Evolutionary conservation across 371 early-diverging fungal species (phyloP).

Genomic region (Apophysomyces variabilis): DNA sequence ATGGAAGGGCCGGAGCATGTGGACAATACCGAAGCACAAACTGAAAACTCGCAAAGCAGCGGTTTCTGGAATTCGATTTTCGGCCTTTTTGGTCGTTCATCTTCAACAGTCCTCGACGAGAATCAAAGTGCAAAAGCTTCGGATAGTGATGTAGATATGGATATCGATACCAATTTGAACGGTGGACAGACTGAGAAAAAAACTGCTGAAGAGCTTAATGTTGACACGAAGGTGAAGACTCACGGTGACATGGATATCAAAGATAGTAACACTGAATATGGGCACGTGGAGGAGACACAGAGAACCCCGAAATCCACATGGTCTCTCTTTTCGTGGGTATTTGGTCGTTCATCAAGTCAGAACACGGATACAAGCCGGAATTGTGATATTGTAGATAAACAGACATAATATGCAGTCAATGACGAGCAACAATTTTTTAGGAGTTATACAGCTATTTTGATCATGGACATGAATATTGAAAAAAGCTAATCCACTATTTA

Average conservation of each 20-base stretch:
- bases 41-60: not conserved
- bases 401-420: too few relatives aligned
- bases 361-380: not conserved
- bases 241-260: not conserved
- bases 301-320: not conserved
- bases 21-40: not conserved
- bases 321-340: slow-evolving; percentile 4
- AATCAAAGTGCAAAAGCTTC: not conserved
- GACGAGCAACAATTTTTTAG: too few relatives aligned
- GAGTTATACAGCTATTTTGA: too few relatives aligned
- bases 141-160: not conserved
- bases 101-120: not conserved
- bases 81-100: not conserved
- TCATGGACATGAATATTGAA: too few relatives aligned
- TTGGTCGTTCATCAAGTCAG: not conserved
- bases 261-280: not conserved
- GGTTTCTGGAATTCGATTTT: slow-evolving; percentile 1
- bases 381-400: not conserved
- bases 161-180: not conserved
- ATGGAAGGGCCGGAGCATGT: not conserved
- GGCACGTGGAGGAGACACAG: not conserved
- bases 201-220: not conserved
- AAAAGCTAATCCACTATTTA: too few relatives aligned
- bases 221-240: not conserved
- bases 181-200: not conserved